Percentiles rank a stretch among this genome's conserved stretches.
Evolutionary conservation across 257 asterid genomes (phyloP).

Genomic region (Scutellaria galericulata): DNA sequence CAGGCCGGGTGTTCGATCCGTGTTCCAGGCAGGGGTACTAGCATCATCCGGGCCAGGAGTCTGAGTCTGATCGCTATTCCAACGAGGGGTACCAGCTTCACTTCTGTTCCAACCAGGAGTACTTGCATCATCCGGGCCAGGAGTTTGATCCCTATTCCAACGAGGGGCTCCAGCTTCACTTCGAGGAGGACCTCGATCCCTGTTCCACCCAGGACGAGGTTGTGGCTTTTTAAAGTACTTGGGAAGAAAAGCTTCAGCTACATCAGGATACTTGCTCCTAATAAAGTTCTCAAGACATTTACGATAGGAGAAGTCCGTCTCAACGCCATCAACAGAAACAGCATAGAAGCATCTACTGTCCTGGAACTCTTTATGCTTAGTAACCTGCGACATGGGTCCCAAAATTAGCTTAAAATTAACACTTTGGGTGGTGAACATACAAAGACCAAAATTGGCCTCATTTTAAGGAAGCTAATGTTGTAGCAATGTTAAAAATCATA

Average conservation of each 20-base stretch:
- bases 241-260: slow-evolving; percentile 62
- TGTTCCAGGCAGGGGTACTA: slow-evolving; percentile 25
- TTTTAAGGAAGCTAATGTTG: not conserved
- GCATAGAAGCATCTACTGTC: slow-evolving; percentile 84
- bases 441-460: not conserved
- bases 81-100: slow-evolving; percentile 34
- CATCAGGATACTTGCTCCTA: slow-evolving; percentile 67
- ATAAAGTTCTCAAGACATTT: slow-evolving; percentile 74
- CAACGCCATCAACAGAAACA: slow-evolving; percentile 67
- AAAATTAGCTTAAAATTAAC: slow-evolving; percentile 34
- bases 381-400: slow-evolving; percentile 56
- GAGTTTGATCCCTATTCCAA: slow-evolving; percentile 28
- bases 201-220: slow-evolving; percentile 63
- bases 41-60: slow-evolving; percentile 31
- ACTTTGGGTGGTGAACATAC: not conserved
- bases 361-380: slow-evolving; percentile 65
- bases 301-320: slow-evolving; percentile 80
- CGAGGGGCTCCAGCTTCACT: slow-evolving; percentile 38
- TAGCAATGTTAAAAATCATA: not conserved
- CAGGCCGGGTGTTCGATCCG: slow-evolving; percentile 10
- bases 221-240: slow-evolving; percentile 74
- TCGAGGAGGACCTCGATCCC: slow-evolving; percentile 43
- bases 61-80: slow-evolving; percentile 28
- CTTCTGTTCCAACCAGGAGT: slow-evolving; percentile 29
- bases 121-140: slow-evolving; percentile 24